These are phyloP conservation scores for Amanita subjunquillea DNA, from an alignment of 768 basidiomycete species.

Conservation along the genomic window DNA sequence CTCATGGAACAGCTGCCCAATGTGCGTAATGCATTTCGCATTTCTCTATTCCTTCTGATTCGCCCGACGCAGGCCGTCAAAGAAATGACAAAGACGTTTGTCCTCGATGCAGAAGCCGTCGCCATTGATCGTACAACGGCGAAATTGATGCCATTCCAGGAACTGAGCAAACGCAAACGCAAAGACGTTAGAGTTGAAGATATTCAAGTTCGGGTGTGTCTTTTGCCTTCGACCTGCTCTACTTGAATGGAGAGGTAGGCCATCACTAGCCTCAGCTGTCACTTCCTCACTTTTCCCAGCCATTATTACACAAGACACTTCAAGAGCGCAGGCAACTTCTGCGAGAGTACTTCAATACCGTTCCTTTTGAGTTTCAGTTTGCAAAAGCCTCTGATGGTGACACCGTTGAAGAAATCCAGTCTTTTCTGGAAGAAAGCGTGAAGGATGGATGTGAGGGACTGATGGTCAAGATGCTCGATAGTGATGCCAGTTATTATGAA, in stretches of 20 bases:
- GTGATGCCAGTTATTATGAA: constrained; percentile 87
- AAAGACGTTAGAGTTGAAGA: constrained; percentile 98
- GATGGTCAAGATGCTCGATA: constrained; percentile 98
- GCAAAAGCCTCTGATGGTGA: constrained; percentile 87
- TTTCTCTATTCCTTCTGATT: not conserved
- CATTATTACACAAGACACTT: constrained; percentile 70
- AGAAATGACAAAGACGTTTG: constrained; percentile 76
- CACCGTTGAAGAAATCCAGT: constrained; percentile 87
- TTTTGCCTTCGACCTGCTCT: constrained; percentile 98
- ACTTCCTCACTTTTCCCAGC: constrained; percentile 31
- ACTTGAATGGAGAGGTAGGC: constrained; percentile 88
- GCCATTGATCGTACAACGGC: constrained; percentile 81
- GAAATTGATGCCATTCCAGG: constrained; percentile 96
- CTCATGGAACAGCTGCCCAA: constrained; percentile 87
- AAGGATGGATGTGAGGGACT: constrained; percentile 98
- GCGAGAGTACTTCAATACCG: constrained; percentile 66
- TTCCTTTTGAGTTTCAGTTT: constrained; percentile 87
- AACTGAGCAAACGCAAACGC: constrained; percentile 86
- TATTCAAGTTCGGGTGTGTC: constrained; percentile 91
- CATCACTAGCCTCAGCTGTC: not conserved
- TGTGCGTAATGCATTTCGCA: constrained; percentile 28
- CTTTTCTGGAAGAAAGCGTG: constrained; percentile 91
- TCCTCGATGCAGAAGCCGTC: constrained; percentile 94
- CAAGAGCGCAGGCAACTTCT: constrained; percentile 70
- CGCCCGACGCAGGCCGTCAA: constrained; percentile 62